Base-by-base conservation (phyloP, 768 basidiomycete species). In the Cytidiella melzeri region DNA sequence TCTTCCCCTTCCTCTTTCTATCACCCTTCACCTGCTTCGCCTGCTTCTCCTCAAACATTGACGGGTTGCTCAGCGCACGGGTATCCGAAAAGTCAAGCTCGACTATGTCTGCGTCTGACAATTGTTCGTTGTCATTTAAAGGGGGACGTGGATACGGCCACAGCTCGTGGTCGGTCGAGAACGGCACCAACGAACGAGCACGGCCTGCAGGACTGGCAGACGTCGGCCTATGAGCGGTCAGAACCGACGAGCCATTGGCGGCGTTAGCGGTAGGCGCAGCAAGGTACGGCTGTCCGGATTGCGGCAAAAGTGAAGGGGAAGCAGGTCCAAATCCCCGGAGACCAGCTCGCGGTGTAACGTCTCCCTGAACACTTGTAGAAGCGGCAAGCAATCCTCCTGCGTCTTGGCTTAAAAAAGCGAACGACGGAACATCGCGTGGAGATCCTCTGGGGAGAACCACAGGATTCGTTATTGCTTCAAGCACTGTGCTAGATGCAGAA, bases 61-160 rank as follows among this genome's bases (percentile, higher is more conserved):
- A 75, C 2, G 79, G 77, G 55, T 88, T 81, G 60, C 84, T 86
- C 58, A 89, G 63, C 19, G 83, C 80, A 50, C 83, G 81, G 38
- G 76, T 88, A 48, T 88, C 87, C 4, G 74, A 73, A 57, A 86
- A 89, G 61, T 85, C 83, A 44, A 89, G 77, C 62, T 88, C 87
- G 9, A 88, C 75, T 21, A 89, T 77, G 47, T 84, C 85, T 3
- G 71, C 72, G 4, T 76, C 45, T 11, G 46, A 37, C 9, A 15
- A 4, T 9, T 60, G 60, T 2, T 67, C 69, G 21, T 59, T 59
- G 49, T 72, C 71, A 48, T 72, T 67, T 41, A 71, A 65, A 10
- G 72, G 71, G 3, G 67, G 67, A 34, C 74, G 78, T 0, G 79
- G 75, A 57, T 84, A 84, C 3, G 86, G 83, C 85, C 84, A 87